phyloP scores from a whole-genome alignment of 2,329 filamentous ascomycete genomes.

The Drechslerella dactyloides region DNA sequence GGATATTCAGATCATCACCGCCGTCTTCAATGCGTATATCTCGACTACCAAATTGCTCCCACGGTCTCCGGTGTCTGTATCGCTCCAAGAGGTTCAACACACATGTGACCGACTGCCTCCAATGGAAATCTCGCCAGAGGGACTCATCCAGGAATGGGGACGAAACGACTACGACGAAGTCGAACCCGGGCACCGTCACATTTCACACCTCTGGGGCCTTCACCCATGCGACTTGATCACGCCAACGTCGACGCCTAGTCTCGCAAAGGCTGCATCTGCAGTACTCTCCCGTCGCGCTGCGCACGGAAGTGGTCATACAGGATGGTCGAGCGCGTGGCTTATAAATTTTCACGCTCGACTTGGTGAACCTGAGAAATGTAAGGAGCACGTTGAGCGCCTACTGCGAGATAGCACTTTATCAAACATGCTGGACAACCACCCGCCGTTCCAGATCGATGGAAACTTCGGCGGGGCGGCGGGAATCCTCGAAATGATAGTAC shows the following conservation, averaged over 20 bases:
- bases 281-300: slow-evolving; percentile 56
- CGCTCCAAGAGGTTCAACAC: slow-evolving; percentile 47
- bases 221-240: slow-evolving; percentile 61
- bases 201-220: slow-evolving; percentile 63
- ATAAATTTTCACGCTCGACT: slow-evolving; percentile 63
- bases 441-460: slow-evolving; percentile 63
- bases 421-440: slow-evolving; percentile 61
- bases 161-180: slow-evolving; percentile 57
- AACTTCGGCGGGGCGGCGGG: slow-evolving; percentile 63
- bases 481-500: slow-evolving; percentile 61
- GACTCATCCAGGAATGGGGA: slow-evolving; percentile 57
- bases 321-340: slow-evolving; percentile 64
- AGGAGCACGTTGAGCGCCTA: slow-evolving; percentile 58
- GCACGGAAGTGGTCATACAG: slow-evolving; percentile 62
- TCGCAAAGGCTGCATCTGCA: slow-evolving; percentile 55
- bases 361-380: slow-evolving; percentile 58
- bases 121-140: slow-evolving; percentile 53
- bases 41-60: slow-evolving; percentile 32
- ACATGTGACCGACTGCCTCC: slow-evolving; percentile 38
- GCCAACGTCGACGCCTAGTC: slow-evolving; percentile 53
- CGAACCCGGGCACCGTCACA: slow-evolving; percentile 63
- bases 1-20: slow-evolving; percentile 61
- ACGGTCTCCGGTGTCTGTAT: neutral
- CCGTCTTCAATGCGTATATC: slow-evolving; percentile 58
- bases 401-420: slow-evolving; percentile 59